Evolutionary conservation across 768 basidiomycete species (phyloP).

Genomic region (Pisolithus tinctorius): DNA sequence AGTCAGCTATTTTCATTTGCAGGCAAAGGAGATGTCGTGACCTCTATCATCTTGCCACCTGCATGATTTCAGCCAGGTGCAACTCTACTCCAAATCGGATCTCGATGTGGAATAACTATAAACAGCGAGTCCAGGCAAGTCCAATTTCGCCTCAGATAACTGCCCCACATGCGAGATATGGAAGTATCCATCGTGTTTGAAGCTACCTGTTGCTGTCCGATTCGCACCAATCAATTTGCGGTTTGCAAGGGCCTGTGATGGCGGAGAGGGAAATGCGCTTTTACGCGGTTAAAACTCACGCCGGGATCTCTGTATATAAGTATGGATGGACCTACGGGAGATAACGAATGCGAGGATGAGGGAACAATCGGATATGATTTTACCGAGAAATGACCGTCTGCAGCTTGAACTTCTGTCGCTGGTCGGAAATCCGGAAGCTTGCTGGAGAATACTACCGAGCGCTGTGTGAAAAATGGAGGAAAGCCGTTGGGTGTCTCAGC

Average conservation of each 20-base stretch:
- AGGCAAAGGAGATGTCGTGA: constrained; percentile 23
- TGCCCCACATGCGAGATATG: background rate
- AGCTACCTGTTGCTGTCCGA: background rate
- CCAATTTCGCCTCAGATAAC: background rate
- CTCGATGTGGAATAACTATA: background rate
- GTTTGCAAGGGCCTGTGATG: background rate
- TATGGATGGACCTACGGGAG: background rate
- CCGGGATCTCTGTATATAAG: background rate
- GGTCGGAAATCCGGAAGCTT: background rate
- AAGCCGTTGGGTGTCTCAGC: no score
- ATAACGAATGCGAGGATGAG: constrained; percentile 25
- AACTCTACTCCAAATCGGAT: background rate
- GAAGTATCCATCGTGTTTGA: background rate
- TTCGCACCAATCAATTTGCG: background rate
- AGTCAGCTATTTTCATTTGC: constrained; percentile 9
- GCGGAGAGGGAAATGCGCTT: background rate
- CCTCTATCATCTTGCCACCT: constrained; percentile 24
- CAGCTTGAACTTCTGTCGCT: background rate
- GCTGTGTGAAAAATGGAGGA: background rate
- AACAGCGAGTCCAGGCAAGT: background rate
- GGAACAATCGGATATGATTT: constrained; percentile 16
- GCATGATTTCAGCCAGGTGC: constrained; percentile 24
- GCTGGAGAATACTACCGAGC: background rate
- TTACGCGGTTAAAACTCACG: background rate
- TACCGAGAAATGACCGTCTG: constrained; percentile 4